Evolutionary conservation across 2,329 filamentous ascomycete species (phyloP).

Genomic region (Aurifilum marmelostoma): DNA sequence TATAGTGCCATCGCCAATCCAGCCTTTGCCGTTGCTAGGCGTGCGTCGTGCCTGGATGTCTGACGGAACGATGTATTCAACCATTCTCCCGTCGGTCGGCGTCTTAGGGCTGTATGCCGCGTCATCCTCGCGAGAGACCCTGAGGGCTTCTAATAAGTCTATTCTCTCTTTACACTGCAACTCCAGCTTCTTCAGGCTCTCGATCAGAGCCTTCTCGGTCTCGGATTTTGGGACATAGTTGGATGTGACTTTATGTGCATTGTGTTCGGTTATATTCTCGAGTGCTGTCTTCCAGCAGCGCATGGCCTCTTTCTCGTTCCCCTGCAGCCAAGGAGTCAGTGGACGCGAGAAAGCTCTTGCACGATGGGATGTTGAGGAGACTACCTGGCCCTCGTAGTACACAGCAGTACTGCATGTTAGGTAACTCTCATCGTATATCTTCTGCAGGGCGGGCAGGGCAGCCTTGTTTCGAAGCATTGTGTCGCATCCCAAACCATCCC

Average conservation of each 20-base stretch:
- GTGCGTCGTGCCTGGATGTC: constrained; percentile 30
- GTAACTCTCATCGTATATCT: constrained; percentile 97
- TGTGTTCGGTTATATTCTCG: constrained; percentile 85
- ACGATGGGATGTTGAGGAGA: constrained; percentile 11
- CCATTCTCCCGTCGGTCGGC: constrained; percentile 29
- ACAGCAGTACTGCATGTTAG: constrained; percentile 92
- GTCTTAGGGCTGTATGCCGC: constrained; percentile 32
- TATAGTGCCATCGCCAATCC: constrained; percentile 80
- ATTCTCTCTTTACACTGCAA: constrained; percentile 92
- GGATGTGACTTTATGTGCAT: constrained; percentile 72
- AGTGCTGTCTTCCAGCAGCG: constrained; percentile 88
- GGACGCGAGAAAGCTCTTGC: background rate
- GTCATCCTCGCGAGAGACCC: constrained; percentile 61
- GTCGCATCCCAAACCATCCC: constrained; percentile 31
- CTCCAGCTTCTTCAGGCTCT: constrained; percentile 82
- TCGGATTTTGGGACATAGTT: constrained; percentile 74
- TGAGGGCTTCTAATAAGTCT: constrained; percentile 81
- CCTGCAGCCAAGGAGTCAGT: constrained; percentile 53
- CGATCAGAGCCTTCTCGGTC: constrained; percentile 80
- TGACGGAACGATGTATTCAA: constrained; percentile 25
- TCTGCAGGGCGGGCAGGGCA: constrained; percentile 76
- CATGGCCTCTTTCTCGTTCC: constrained; percentile 88
- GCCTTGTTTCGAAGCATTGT: constrained; percentile 58
- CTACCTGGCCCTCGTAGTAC: constrained; percentile 91
- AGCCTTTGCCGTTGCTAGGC: constrained; percentile 49